Evolutionary conservation across 108 stramenopile species (phyloP), one percentile per base, ranked within the genome.

Genomic region (Cyclotella baltica): DNA sequence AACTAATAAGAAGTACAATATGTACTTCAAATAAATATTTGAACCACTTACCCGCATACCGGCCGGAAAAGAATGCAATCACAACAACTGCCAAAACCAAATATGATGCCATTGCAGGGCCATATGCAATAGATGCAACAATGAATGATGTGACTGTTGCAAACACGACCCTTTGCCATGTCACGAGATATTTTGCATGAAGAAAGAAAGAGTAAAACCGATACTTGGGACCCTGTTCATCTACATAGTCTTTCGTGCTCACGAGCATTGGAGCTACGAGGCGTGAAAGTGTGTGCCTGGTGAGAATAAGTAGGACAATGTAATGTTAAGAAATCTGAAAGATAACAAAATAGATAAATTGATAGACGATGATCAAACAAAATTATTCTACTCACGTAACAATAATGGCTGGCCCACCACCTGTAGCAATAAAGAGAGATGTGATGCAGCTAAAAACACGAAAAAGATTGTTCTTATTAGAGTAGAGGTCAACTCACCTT

Each of bases 191-290:
- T 79, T 88, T 89, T 0, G 90, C 91, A 52, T 88, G 83, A 22
- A 90, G 67, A 81, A 92, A 88, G 67, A 88, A 90, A 9, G 69
- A 43, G 67, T 94, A 94, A 65, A 90, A 89, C 2, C 61, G 64
- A 4, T 77, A 85, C 56, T 94, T 94, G 43, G 89, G 89, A n/a
- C 91, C 91, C 36, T 73, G 79, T 52, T 92, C 91, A 36, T 83
- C 83, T 9, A 91, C 78, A 64, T 94, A 94, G 25, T 89, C 87
- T 67, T 72, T 77, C 6, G 81, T 82, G 20, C 79, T 86, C 23
- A 90, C 83, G 40, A 92, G 62, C 65, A 85, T 87, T 2, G 91
- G 88, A 48, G 90, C 86, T 20, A 87, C 81, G 40, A 87, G 37
- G 2, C 93, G 80, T 35, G 91, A 86, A 58, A 89, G 50, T 9